Base-by-base conservation (phyloP, 331 rosid genomes). In the Quercus phellos region DNA sequence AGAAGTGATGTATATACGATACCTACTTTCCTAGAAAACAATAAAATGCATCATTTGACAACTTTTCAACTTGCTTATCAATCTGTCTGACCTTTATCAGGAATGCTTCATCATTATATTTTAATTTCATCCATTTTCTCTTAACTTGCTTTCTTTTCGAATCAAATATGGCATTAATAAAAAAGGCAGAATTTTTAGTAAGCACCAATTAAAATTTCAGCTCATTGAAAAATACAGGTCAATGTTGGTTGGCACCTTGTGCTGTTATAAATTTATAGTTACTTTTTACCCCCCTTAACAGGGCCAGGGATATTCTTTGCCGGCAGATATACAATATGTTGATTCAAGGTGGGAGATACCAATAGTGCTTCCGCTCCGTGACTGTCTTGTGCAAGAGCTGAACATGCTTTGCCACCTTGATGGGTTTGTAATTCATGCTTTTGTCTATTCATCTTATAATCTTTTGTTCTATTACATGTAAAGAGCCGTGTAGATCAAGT, bases 271-370 rank as follows among this genome's bases (percentile, higher is more conserved):
- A 66, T 17, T 55, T 61, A 58, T 74, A n/a, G 10, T 76, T 21
- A 53, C 35, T 32, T 54, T 55, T 60, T 77, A 68, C 61, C 78
- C 4, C 60, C 78, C 80, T 74, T 6, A 72, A 85, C 86, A 90
- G 97, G 97, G 94, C 53, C 92, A 91, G 76, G 96, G 94, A 46
- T 91, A 90, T 84, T 94, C 93, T 16, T 73, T 91, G 80, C 91
- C 97, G 22, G 98, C 94, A 70, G 96, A 93, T 88, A 86, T 91
- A 79, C 97, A 91, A 79, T 91, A 94, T 86, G 93, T 90, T 50
- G 98, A 94, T 80, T 87, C 96, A 54, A 89, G 97, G 80, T 85
- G 91, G 96, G 90, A 87, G 76, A 72, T 88, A 79, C 96, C 98
- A 16, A 82, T 90, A 69, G 88, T 86, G 79, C 97, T 89, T 77